Evolutionary conservation across 768 basidiomycete species (phyloP), one percentile per base, ranked within the genome.

Genomic region (Lactifluus piperatus): DNA sequence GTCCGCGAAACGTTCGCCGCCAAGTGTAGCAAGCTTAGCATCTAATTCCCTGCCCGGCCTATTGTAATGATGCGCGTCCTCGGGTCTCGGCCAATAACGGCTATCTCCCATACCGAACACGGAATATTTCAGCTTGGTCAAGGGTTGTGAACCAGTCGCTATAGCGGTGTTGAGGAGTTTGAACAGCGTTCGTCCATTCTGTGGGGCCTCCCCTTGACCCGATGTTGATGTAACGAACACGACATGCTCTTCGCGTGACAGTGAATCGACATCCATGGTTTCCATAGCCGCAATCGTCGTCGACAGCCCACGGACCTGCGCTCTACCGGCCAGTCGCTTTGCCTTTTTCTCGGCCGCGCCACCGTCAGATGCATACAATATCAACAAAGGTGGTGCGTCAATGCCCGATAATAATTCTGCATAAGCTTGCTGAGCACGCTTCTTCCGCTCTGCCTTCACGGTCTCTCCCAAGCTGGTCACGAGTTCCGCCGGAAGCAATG

Each of bases 71-170:
- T 92, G 89, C 16, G 86, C 87, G 68, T 98, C 97, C 72, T 98
- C 94, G n/a, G 89, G 81, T 41, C 97, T 82, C 8, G 97, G 97
- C 97, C 97, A 99, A 75, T 99, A 99, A 74, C 97, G 94, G 71
- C 89, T 94, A 72, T 99, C 97, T 61, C 97, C 97, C 84, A 99
- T 88, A 51, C 78, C 95, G 65, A 98, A 97, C 45, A 98, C 93
- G 54, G 86, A 73, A 71, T 82, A 90, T 68, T 81, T 85, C 60
- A 93, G 75, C 62, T 84, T 85, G 53, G 74, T 62, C 45, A 93
- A 75, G 5, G 79, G 75, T 55, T 74, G 76, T 51, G 86, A 85
- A n/a, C 81, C 81, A n/a, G 76, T 76, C 11, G 76, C 73, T 2
- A 76, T 70, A 8, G 83, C 81, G 7, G 84, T 85, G 64, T 88